Conservation (phyloP, 2,329 filamentous ascomycete genomes). For the Capronia americana region DNA sequence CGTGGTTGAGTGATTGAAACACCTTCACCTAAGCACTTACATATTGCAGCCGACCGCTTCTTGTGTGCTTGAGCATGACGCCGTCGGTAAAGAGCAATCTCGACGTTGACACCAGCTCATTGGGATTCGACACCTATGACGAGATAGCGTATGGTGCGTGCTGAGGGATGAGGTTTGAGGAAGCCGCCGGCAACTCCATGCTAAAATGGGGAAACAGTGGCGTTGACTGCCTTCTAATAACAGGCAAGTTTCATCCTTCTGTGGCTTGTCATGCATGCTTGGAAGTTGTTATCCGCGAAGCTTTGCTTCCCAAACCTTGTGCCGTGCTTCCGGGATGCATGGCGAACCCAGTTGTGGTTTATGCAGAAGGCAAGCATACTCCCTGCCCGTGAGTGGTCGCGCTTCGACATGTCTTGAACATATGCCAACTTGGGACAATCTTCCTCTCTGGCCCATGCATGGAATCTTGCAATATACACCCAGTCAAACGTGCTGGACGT, state of each 20-base stretch:
- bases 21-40: background rate
- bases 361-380: slow-evolving; percentile 1
- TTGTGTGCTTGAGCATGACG: background rate
- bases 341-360: background rate
- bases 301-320: background rate
- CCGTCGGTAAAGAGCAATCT: background rate
- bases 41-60: background rate
- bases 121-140: background rate
- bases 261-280: slow-evolving; percentile 1
- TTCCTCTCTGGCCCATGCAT: background rate
- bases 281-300: background rate
- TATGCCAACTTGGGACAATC: background rate
- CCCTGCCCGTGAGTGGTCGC: background rate
- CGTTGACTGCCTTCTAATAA: background rate
- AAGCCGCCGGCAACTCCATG: background rate
- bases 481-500: background rate
- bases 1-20: background rate
- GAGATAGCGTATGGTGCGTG: background rate
- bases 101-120: background rate
- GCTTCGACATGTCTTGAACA: background rate
- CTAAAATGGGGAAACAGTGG: slow-evolving; percentile 7
- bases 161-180: background rate
- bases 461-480: background rate
- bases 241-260: background rate
- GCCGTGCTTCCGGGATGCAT: slow-evolving; percentile 8